These are phyloP conservation scores for Beta macrorhiza DNA, from an alignment of 179 eudicot genomes.

Conservation along the genomic window DNA sequence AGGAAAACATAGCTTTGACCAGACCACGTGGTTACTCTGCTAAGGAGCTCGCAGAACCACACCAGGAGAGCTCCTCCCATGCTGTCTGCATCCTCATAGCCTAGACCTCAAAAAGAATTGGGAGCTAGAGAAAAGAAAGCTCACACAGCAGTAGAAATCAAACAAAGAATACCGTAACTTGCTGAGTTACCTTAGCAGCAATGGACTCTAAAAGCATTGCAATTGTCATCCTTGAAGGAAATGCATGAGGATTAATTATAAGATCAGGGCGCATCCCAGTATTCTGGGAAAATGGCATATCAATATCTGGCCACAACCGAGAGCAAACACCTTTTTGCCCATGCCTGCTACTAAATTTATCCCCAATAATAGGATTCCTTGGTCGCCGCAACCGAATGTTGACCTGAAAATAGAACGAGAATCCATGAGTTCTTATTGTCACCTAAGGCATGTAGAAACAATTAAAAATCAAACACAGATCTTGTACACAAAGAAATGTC, in stretches of 20 bases:
- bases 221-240: constrained; percentile 97
- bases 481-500: background rate
- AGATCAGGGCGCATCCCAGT: constrained; percentile 98
- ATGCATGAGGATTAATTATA: constrained; percentile 95
- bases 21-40: background rate
- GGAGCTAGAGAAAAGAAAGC: background rate
- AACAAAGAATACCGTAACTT: background rate
- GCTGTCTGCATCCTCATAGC: background rate
- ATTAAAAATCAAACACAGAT: background rate
- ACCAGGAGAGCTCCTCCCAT: background rate
- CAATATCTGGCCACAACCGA: constrained; percentile 80
- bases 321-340: constrained; percentile 99
- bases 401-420: constrained; percentile 43
- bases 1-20: background rate
- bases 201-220: constrained; percentile 97
- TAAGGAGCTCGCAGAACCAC: background rate
- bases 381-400: constrained; percentile 83
- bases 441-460: background rate
- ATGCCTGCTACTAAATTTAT: constrained; percentile 96
- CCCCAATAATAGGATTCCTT: constrained; percentile 92
- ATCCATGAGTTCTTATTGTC: background rate
- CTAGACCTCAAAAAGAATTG: background rate
- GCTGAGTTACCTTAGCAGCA: constrained; percentile 77
- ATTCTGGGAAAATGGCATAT: constrained; percentile 90
- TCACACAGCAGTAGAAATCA: background rate